Percentiles rank a stretch among this genome's conserved stretches.
Evolutionary conservation across 116 monocot species (phyloP).

Genomic region (Trichopus zeylanicus): DNA sequence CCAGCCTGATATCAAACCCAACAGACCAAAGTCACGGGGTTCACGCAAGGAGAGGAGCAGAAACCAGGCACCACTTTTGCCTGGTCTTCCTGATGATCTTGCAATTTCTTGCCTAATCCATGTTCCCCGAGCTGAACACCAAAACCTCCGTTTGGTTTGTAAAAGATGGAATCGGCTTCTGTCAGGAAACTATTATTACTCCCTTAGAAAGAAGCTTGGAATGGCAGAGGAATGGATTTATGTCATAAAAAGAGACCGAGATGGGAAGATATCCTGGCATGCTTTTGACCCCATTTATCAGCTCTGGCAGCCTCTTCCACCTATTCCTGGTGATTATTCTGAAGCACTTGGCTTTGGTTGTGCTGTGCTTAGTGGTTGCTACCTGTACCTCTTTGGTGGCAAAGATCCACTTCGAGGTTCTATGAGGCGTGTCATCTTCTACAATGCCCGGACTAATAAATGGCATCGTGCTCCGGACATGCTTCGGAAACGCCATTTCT

Average conservation of each 20-base stretch:
- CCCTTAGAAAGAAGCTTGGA: slow-evolving; percentile 29
- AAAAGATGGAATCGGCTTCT: slow-evolving; percentile 34
- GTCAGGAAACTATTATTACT: slow-evolving; percentile 34
- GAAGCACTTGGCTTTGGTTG: slow-evolving; percentile 44
- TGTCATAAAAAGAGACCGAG: slow-evolving; percentile 36
- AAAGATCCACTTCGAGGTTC: slow-evolving; percentile 38
- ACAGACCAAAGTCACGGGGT: slow-evolving; percentile 8
- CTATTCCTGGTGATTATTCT: slow-evolving; percentile 36
- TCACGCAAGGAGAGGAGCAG: slow-evolving; percentile 22
- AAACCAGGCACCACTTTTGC: slow-evolving; percentile 22
- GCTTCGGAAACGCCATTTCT: slow-evolving; percentile 33
- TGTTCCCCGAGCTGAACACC: slow-evolving; percentile 38
- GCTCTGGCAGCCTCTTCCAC: slow-evolving; percentile 32
- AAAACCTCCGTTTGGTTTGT: slow-evolving; percentile 31
- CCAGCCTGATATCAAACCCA: slow-evolving; percentile 29
- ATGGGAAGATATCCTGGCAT: slow-evolving; percentile 37
- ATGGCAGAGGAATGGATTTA: slow-evolving; percentile 44
- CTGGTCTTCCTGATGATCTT: slow-evolving; percentile 42
- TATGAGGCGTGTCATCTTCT: slow-evolving; percentile 40
- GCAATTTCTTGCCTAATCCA: slow-evolving; percentile 33
- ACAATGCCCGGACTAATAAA: slow-evolving; percentile 32
- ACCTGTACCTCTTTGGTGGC: slow-evolving; percentile 37
- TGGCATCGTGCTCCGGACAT: slow-evolving; percentile 49
- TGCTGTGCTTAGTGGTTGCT: slow-evolving; percentile 37
- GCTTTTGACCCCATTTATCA: slow-evolving; percentile 38